Conservation (phyloP, 805 yeast species). For the Cyberlindnera subsufficiens region DNA sequence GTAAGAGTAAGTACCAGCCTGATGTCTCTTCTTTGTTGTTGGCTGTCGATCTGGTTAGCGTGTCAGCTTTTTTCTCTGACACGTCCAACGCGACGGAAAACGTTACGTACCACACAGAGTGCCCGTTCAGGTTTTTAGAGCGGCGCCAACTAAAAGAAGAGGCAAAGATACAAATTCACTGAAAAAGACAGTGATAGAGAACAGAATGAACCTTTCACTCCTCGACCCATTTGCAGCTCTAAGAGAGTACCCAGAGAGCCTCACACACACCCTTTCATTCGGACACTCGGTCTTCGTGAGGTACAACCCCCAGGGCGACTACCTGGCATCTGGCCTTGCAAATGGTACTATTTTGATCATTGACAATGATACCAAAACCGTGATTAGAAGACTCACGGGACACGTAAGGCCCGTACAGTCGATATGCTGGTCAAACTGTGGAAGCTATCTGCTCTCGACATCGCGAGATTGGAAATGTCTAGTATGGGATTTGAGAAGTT, state of each 20-base stretch:
- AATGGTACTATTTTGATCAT: conserved; percentile 72
- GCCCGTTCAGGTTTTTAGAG: background rate
- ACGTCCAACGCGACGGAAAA: conserved; percentile 1
- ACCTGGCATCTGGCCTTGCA: conserved; percentile 71
- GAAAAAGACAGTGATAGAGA: background rate
- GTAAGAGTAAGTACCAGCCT: background rate
- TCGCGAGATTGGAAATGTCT: conserved; percentile 80
- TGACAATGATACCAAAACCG: conserved; percentile 63
- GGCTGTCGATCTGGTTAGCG: background rate
- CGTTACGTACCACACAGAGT: background rate
- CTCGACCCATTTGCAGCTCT: conserved; percentile 90
- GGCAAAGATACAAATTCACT: background rate
- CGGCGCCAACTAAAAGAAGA: background rate
- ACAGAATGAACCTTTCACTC: conserved; percentile 66
- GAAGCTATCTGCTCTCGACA: conserved; percentile 60
- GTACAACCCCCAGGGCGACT: conserved; percentile 75
- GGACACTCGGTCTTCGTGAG: conserved; percentile 64
- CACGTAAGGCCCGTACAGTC: conserved; percentile 75
- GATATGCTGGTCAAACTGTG: conserved; percentile 67
- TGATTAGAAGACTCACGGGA: conserved; percentile 50
- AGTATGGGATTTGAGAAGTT: conserved; percentile 65
- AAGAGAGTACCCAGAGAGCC: conserved; percentile 84
- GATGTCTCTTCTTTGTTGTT: background rate
- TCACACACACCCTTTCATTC: conserved; percentile 62
- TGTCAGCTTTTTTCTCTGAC: conserved; percentile 5